Evolutionary conservation across 257 asterid species (phyloP).

Genomic region (Buddleja alternifolia): DNA sequence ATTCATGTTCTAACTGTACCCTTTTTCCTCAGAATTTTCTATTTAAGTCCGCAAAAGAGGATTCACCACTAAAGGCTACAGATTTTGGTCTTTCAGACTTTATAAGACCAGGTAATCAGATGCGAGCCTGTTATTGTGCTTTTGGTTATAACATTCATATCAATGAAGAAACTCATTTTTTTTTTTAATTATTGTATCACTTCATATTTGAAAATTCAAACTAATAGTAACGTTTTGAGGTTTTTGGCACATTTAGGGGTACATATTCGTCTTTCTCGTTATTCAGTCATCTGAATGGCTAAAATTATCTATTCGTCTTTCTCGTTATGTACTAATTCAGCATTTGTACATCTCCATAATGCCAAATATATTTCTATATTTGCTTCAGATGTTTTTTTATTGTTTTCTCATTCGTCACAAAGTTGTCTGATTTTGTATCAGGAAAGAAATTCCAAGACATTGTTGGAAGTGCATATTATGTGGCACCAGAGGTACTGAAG

Average conservation of each 20-base stretch:
- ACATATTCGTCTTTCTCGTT: too few species aligned
- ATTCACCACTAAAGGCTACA: conserved; percentile 90
- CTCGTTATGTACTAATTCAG: too few species aligned
- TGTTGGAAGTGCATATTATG: conserved; percentile 99
- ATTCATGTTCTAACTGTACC: conserved; percentile 25
- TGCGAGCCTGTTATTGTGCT: conserved; percentile 13
- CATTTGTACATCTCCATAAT: too few species aligned
- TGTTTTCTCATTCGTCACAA: too few species aligned
- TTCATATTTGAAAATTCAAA: conserved; percentile 9
- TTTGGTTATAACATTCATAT: background rate
- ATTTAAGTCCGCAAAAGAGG: conserved; percentile 83
- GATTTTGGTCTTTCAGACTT: conserved; percentile 99
- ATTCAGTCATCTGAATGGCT: too few species aligned
- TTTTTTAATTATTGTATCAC: background rate
- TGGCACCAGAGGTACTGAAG: conserved; percentile 96
- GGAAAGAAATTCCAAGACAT: conserved; percentile 93
- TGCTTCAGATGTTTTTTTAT: too few species aligned
- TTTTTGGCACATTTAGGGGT: too few species aligned
- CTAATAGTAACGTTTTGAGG: too few species aligned
- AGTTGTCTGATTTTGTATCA: conserved; percentile 15
- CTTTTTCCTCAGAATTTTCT: conserved; percentile 74
- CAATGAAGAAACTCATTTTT: background rate
- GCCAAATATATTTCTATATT: too few species aligned
- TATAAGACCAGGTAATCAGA: conserved; percentile 83
- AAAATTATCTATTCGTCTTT: too few species aligned